Conservation (phyloP, 139 green algal genomes). For the Mesostigma viride region DNA sequence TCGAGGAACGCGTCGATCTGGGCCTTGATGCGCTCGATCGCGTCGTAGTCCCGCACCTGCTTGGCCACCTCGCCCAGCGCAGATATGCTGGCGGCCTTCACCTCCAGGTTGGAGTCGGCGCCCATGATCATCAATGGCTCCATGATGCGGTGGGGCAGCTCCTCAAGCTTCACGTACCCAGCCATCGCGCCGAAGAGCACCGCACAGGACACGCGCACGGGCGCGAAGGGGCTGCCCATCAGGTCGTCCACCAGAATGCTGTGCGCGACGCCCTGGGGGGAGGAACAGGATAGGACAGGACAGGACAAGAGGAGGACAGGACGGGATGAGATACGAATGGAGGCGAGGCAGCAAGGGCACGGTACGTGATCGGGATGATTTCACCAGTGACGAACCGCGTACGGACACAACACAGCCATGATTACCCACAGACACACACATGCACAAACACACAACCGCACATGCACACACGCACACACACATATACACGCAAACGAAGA, state of each 20-base stretch:
- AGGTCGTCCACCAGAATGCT: slow-evolving; percentile 32
- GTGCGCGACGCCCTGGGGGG: too few species aligned
- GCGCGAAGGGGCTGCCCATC: slow-evolving; percentile 18
- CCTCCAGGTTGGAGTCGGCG: slow-evolving; percentile 26
- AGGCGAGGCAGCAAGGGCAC: too few species aligned
- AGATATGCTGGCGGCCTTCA: slow-evolving; percentile 30
- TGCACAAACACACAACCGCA: too few species aligned
- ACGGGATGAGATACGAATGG: too few species aligned
- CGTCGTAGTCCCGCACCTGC: slow-evolving; percentile 26
- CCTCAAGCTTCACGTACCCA: slow-evolving; percentile 11
- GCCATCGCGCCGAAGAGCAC: slow-evolving; percentile 21
- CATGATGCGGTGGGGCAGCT: slow-evolving; percentile 21
- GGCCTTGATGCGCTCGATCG: not conserved
- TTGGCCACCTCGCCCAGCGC: slow-evolving; percentile 24
- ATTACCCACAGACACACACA: too few species aligned
- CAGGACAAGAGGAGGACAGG: too few species aligned
- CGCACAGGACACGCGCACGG: slow-evolving; percentile 15
- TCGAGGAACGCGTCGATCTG: slow-evolving; percentile 31
- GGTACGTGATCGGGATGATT: too few species aligned
- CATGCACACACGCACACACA: not conserved
- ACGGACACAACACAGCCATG: too few species aligned
- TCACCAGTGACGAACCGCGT: too few species aligned
- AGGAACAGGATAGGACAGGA: too few species aligned
- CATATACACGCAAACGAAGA: too few species aligned
- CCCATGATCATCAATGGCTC: slow-evolving; percentile 21